A percentile compares a stretch with the other conserved stretches of the same genome.
phyloP scores from a whole-genome alignment of 192 early-diverging fungal genomes.

The Coemansia sp. region DNA sequence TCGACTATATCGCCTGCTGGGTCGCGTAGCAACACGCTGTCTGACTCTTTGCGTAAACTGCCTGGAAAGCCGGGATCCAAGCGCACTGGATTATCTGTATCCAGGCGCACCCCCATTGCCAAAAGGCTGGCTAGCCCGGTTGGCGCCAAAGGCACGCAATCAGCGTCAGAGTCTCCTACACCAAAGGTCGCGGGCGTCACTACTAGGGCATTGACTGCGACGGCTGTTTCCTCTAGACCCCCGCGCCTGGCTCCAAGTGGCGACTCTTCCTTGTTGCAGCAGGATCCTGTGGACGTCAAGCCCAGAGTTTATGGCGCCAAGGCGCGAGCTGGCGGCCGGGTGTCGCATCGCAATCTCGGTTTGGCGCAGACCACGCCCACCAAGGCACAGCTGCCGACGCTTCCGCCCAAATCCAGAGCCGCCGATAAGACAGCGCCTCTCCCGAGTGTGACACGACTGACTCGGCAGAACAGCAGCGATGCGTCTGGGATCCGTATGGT shows the following conservation, averaged over 20 bases:
- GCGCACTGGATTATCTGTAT: slow-evolving; percentile 25
- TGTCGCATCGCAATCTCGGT: slow-evolving; percentile 2
- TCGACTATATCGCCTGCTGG: slow-evolving; percentile 7
- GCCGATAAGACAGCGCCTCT: neutral
- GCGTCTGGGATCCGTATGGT: neutral
- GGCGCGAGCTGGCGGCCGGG: neutral
- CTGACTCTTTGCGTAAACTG: slow-evolving; percentile 28
- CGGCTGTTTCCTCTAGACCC: neutral
- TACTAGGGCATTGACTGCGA: neutral
- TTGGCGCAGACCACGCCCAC: neutral
- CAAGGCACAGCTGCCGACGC: neutral
- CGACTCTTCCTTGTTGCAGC: neutral
- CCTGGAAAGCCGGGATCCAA: slow-evolving; percentile 26
- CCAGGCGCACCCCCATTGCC: slow-evolving; percentile 8
- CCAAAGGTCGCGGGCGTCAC: neutral
- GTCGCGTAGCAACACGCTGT: slow-evolving; percentile 15
- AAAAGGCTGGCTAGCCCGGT: neutral
- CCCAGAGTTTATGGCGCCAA: neutral
- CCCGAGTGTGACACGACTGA: neutral
- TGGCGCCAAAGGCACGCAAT: slow-evolving; percentile 1
- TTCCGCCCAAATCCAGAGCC: neutral
- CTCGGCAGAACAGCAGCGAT: neutral
- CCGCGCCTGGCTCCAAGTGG: neutral
- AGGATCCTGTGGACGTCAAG: neutral
- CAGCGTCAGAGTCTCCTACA: neutral